Evolutionary conservation across 495 filamentous ascomycete genomes (phyloP).

Genomic region (Aspergillus conjunctus): DNA sequence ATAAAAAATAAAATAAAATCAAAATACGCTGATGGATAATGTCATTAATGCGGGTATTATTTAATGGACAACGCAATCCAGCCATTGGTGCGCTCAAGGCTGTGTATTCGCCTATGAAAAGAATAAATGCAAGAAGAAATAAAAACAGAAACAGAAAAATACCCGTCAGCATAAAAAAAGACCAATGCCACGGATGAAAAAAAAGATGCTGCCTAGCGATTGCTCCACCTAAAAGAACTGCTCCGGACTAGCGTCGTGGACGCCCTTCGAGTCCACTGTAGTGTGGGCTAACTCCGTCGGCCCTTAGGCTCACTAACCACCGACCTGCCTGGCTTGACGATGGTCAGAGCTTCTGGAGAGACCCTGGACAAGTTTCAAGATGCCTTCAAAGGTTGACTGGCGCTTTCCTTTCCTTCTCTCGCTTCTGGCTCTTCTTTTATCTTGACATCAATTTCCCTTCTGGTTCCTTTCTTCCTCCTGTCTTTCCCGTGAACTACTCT

Average conservation of each 20-base stretch:
- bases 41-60: conserved; percentile 7
- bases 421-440: conserved; percentile 10
- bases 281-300: conserved; percentile 11
- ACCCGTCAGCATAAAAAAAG: not conserved
- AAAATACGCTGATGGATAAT: not conserved
- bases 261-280: conserved; percentile 21
- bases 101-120: not conserved
- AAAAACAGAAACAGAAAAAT: conserved; percentile 9
- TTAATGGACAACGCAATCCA: too few species aligned
- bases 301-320: conserved; percentile 9
- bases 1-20: conserved; percentile 3
- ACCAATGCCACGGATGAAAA: conserved; percentile 20
- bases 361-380: conserved; percentile 37
- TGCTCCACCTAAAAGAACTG: conserved; percentile 21
- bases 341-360: conserved; percentile 34
- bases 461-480: conserved; percentile 5
- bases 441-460: conserved; percentile 18
- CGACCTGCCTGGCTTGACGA: conserved; percentile 16
- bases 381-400: conserved; percentile 2
- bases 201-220: conserved; percentile 29
- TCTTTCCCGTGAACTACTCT: conserved; percentile 6
- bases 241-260: conserved; percentile 18
- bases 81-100: too few species aligned
- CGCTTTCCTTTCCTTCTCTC: not conserved
- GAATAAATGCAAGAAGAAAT: conserved; percentile 13